A percentile compares a stretch with the other conserved stretches of the same genome.
Evolutionary conservation across 495 filamentous ascomycete species (phyloP).

Genomic region (Tuber calosporum): DNA sequence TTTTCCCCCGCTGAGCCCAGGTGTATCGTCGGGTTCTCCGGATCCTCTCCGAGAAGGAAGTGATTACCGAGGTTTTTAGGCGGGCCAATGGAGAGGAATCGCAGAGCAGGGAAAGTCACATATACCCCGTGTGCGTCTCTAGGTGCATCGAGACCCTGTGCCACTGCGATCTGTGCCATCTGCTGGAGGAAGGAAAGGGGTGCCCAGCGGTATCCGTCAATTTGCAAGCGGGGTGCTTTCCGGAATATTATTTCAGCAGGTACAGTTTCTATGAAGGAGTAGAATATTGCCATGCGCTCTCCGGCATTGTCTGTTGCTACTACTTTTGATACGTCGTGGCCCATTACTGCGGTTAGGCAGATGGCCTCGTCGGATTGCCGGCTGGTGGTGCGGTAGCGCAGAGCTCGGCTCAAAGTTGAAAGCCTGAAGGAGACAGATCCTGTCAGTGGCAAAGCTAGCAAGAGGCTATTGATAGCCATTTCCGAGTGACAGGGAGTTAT

Average conservation of each 20-base stretch:
- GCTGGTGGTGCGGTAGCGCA: slow-evolving; percentile 18
- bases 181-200: slow-evolving; percentile 13
- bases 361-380: slow-evolving; percentile 18
- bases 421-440: neutral
- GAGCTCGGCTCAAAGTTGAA: slow-evolving; percentile 6
- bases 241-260: slow-evolving; percentile 12
- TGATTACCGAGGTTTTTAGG: neutral
- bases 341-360: slow-evolving; percentile 18
- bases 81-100: neutral
- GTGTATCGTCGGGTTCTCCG: neutral
- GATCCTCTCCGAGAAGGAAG: slow-evolving; percentile 2
- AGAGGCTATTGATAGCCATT: slow-evolving; percentile 5
- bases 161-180: neutral
- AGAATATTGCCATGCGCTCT: slow-evolving; percentile 11
- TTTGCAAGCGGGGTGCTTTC: neutral
- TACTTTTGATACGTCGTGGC: slow-evolving; percentile 9
- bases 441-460: slow-evolving; percentile 1
- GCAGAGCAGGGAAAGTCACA: neutral
- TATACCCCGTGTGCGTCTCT: neutral
- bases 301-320: slow-evolving; percentile 2
- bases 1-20: neutral
- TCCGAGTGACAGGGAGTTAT: slow-evolving; percentile 4
- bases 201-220: slow-evolving; percentile 16
- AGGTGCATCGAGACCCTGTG: neutral
- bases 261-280: slow-evolving; percentile 8